Base-by-base conservation (phyloP, 768 basidiomycete species). In the Russula sp. region DNA sequence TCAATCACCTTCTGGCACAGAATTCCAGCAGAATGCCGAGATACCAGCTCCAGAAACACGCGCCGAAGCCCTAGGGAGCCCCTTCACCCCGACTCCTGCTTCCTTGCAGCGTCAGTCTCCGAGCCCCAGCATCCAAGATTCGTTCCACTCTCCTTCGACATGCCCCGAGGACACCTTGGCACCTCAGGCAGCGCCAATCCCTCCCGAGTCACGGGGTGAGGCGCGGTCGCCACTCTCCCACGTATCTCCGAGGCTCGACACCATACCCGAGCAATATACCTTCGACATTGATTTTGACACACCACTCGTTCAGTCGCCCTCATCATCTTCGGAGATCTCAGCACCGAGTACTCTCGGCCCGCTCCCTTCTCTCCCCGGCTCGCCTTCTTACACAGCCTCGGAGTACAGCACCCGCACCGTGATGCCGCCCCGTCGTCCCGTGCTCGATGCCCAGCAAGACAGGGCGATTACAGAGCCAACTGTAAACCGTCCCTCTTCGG, bases 51-150 rank as follows among this genome's bases (percentile, higher is more conserved):
- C 48, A 35, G 54, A 11, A 11, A 49, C 53, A 37, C 32, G 9
- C 18, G 40, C 34, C 2, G 55, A 50, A 4, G 1, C 22, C 34
- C 18, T 60, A 27, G 7, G 4, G 16, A 64, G 58, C 31, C 63
- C 63, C 3, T 44, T 56, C 42, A 64, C 63, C 13, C 58, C 63
- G 1, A 64, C 63, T 16, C 63, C 59, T 11, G 48, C 22, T 50
- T 64, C 59, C 2, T 31, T 64, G 32, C 54, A 14, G 7, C 22
- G 6, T 8, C 18, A 2, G 35, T 35, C 48, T 50, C 53, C 22
- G 16, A 50, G n/a, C 11, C 10, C 59, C 27, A 31, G 42, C 18
- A 40, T 16, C 22, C 13, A 40, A 2, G 7, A 16, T 9, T 18
- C 63, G 22, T 64, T 55, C 20, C 16, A 55, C 27, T 56, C 63